These are phyloP conservation scores for Sophora flavescens DNA, from an alignment of 306 rosid species.

Conservation along the genomic window DNA sequence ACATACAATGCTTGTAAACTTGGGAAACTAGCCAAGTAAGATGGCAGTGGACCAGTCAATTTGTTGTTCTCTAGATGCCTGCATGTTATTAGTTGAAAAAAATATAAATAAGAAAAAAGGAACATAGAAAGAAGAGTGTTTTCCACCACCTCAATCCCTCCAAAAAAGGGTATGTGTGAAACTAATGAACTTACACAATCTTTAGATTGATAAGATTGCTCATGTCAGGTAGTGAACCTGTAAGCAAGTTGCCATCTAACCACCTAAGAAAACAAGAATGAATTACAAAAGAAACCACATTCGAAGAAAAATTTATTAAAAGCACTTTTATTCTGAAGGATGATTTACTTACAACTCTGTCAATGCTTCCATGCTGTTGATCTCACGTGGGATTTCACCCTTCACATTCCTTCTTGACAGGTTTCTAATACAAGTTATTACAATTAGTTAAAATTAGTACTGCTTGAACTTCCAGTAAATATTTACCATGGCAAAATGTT, in stretches of 20 bases:
- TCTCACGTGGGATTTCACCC: slow-evolving; percentile 78
- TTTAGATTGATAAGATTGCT: slow-evolving; percentile 81
- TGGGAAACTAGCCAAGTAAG: slow-evolving; percentile 82
- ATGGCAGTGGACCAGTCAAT: slow-evolving; percentile 77
- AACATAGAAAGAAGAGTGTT: slow-evolving; percentile 19
- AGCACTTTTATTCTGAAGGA: slow-evolving; percentile 5
- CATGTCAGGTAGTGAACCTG: slow-evolving; percentile 86
- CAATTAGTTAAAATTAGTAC: slow-evolving; percentile 20
- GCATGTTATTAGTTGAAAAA: slow-evolving; percentile 45
- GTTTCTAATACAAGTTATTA: slow-evolving; percentile 56
- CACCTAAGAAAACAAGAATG: slow-evolving; percentile 63
- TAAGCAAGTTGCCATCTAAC: slow-evolving; percentile 79
- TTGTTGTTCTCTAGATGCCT: slow-evolving; percentile 96
- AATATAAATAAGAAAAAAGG: neutral
- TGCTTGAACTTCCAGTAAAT: slow-evolving; percentile 22
- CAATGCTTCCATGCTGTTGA: slow-evolving; percentile 75
- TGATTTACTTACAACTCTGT: slow-evolving; percentile 77
- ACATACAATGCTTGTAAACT: slow-evolving; percentile 88
- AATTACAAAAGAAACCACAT: slow-evolving; percentile 30
- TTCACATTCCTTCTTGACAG: slow-evolving; percentile 69
- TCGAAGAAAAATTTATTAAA: neutral
- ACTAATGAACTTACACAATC: slow-evolving; percentile 76
- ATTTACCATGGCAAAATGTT: slow-evolving; percentile 34
- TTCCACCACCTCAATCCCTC: neutral
- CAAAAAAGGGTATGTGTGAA: slow-evolving; percentile 4